Percentiles rank a stretch among this genome's conserved stretches.
These are phyloP conservation scores for Circinella umbellata DNA, from an alignment of 371 early-diverging fungal species.

Conservation along the genomic window DNA sequence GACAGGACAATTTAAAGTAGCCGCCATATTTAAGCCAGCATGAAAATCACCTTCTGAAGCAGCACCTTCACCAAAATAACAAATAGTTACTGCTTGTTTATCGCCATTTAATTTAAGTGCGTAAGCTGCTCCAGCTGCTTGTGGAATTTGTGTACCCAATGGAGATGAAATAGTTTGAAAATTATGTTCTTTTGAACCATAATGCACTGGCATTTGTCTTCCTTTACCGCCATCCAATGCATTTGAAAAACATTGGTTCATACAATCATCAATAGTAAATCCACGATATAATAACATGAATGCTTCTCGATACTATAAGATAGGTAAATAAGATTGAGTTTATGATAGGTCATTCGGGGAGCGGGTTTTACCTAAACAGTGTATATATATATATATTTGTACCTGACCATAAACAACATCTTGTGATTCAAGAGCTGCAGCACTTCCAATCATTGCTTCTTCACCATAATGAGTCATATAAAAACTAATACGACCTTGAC, in stretches of 20 bases:
- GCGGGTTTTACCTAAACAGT: no score
- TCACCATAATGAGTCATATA: constrained; percentile 99
- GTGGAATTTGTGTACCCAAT: constrained; percentile 97
- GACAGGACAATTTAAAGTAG: constrained; percentile 89
- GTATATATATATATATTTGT: no score
- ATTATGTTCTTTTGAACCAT: constrained; percentile 82
- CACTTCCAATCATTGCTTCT: constrained; percentile 93
- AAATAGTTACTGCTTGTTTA: constrained; percentile 75
- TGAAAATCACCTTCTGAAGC: constrained; percentile 99
- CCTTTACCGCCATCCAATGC: constrained; percentile 91
- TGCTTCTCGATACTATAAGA: constrained; percentile 90
- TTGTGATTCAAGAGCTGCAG: constrained; percentile 83
- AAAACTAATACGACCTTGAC: constrained; percentile 97
- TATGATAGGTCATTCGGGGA: no score
- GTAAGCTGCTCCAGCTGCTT: constrained; percentile 98
- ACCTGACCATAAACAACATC: constrained; percentile 94
- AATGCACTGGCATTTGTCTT: constrained; percentile 98
- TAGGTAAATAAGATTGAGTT: no score
- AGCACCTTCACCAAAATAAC: constrained; percentile 98
- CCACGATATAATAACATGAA: constrained; percentile 94
- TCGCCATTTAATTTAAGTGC: constrained; percentile 84
- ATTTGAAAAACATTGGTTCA: constrained; percentile 97
- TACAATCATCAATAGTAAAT: constrained; percentile 89
- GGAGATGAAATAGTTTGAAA: constrained; percentile 98
- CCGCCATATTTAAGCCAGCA: constrained; percentile 96